phyloP scores from a whole-genome alignment of 2,329 filamentous ascomycete genomes.

The Botrytis fragariae region DNA sequence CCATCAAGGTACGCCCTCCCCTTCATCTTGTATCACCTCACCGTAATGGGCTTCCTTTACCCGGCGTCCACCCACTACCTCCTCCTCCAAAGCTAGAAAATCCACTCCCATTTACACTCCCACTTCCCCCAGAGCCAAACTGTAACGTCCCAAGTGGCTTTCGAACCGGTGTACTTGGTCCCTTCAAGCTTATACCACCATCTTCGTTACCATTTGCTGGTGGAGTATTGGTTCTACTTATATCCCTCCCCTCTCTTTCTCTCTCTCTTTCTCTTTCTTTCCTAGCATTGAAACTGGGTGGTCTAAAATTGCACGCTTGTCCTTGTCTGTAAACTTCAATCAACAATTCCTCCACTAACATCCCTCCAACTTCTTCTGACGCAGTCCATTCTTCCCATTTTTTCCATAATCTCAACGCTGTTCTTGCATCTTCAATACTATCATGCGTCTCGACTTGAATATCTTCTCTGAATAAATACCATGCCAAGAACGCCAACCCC shows the following conservation, averaged over 20 bases:
- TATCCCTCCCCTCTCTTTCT: slow-evolving; percentile 46
- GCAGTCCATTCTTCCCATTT: slow-evolving; percentile 78
- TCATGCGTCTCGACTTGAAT: slow-evolving; percentile 94
- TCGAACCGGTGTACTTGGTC: slow-evolving; percentile 18
- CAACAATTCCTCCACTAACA: slow-evolving; percentile 77
- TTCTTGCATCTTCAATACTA: slow-evolving; percentile 90
- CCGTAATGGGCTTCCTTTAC: slow-evolving; percentile 17
- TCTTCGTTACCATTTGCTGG: slow-evolving; percentile 36
- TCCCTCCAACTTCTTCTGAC: slow-evolving; percentile 61
- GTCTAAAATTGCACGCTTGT: slow-evolving; percentile 56
- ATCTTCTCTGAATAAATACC: slow-evolving; percentile 86
- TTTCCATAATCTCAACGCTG: slow-evolving; percentile 81
- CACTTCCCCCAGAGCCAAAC: slow-evolving; percentile 9
- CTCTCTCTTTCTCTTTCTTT: slow-evolving; percentile 44
- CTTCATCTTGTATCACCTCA: not conserved
- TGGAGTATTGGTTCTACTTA: slow-evolving; percentile 53
- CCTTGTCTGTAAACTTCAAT: slow-evolving; percentile 78
- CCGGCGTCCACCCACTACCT: slow-evolving; percentile 11
- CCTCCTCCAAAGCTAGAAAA: slow-evolving; percentile 8
- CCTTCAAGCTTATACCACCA: slow-evolving; percentile 1
- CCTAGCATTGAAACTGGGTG: slow-evolving; percentile 44
- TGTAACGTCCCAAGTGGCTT: slow-evolving; percentile 5
- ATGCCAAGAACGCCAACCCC: slow-evolving; percentile 86
- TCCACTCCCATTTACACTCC: slow-evolving; percentile 10
- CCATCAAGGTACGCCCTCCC: not conserved